phyloP scores from a whole-genome alignment of 2,329 filamentous ascomycete genomes.

The Rhynchosporium graminicola region DNA sequence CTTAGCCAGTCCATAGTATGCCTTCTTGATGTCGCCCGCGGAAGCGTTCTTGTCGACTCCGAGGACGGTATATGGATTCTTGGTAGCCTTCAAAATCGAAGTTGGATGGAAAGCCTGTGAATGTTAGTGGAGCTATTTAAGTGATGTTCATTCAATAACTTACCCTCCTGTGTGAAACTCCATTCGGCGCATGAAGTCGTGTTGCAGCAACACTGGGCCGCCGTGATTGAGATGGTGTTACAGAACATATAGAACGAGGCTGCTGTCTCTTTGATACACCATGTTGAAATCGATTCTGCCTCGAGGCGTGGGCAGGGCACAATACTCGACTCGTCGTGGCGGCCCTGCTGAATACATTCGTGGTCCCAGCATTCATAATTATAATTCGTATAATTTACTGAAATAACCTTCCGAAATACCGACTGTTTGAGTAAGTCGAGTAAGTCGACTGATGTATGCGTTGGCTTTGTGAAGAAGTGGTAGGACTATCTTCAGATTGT shows the following conservation, averaged over 20 bases:
- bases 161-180: slow-evolving; percentile 33
- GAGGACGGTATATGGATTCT: slow-evolving; percentile 85
- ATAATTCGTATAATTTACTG: slow-evolving; percentile 24
- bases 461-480: not conserved
- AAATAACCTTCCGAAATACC: slow-evolving; percentile 6
- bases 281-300: slow-evolving; percentile 27
- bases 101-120: slow-evolving; percentile 39
- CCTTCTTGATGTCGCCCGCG: slow-evolving; percentile 90
- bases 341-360: slow-evolving; percentile 39
- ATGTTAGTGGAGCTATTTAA: not conserved
- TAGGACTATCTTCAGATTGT: not conserved
- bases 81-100: slow-evolving; percentile 41
- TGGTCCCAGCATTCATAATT: slow-evolving; percentile 39
- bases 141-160: slow-evolving; percentile 17
- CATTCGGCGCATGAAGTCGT: not conserved
- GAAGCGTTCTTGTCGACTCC: slow-evolving; percentile 83
- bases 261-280: slow-evolving; percentile 27
- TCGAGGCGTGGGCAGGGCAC: slow-evolving; percentile 34
- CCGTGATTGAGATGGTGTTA: slow-evolving; percentile 13
- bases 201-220: slow-evolving; percentile 15
- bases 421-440: not conserved
- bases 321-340: slow-evolving; percentile 35
- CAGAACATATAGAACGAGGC: slow-evolving; percentile 29
- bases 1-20: slow-evolving; percentile 96
- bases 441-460: not conserved